These are phyloP conservation scores for Apiospora pterosperma DNA, from an alignment of 2,329 filamentous ascomycete species.

Conservation along the genomic window DNA sequence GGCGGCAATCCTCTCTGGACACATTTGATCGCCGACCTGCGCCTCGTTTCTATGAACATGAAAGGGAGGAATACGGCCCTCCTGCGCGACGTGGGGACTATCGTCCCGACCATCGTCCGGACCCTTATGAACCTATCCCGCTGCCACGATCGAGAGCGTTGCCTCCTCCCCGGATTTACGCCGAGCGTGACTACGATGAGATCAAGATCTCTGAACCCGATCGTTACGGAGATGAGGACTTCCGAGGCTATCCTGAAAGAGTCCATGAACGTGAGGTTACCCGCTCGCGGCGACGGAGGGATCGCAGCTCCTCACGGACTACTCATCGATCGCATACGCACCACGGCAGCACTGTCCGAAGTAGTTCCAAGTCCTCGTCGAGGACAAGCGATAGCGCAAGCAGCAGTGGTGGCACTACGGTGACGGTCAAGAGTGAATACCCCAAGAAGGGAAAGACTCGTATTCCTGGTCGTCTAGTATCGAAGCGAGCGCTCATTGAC, in stretches of 20 bases:
- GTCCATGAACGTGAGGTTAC: conserved; percentile 61
- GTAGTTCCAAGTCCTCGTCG: conserved; percentile 40
- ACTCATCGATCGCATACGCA: conserved; percentile 33
- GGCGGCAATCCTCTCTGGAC: conserved; percentile 85
- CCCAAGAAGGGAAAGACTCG: conserved; percentile 86
- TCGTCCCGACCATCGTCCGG: conserved; percentile 44
- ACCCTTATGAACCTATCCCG: conserved; percentile 59
- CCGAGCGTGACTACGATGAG: conserved; percentile 60
- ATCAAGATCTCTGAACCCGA: conserved; percentile 66
- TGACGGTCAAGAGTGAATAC: conserved; percentile 57
- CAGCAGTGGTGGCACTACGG: conserved; percentile 43
- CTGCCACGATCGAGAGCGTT: conserved; percentile 61
- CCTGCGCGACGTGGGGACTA: conserved; percentile 55
- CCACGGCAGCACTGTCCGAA: conserved; percentile 29
- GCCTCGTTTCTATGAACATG: conserved; percentile 36
- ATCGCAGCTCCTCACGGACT: conserved; percentile 38
- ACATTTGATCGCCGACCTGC: conserved; percentile 77
- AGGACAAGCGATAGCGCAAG: conserved; percentile 37
- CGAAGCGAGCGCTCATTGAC: conserved; percentile 76
- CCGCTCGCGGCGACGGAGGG: conserved; percentile 43
- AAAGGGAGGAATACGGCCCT: conserved; percentile 52
- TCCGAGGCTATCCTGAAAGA: conserved; percentile 56
- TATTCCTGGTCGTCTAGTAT: conserved; percentile 77
- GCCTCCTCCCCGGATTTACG: conserved; percentile 57
- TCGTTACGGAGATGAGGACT: conserved; percentile 69